phyloP scores from a whole-genome alignment of 805 yeast species.

The Pichia exigua region DNA sequence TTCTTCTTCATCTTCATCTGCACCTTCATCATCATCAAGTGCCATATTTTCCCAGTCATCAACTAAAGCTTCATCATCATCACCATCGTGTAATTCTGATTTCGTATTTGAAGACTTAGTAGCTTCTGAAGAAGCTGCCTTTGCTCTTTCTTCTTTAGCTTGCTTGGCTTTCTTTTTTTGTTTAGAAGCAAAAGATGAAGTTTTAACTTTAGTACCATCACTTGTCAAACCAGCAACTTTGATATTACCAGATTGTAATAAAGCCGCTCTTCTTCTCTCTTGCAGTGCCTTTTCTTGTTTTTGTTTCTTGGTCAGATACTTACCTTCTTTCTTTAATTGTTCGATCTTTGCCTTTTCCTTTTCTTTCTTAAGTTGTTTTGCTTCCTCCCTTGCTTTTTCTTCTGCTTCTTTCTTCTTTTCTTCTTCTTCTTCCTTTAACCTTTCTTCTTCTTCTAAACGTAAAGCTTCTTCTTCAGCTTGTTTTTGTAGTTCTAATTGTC shows the following conservation, averaged over 20 bases:
- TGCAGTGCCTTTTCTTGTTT: slow-evolving; percentile 80
- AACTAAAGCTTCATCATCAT: slow-evolving; percentile 36
- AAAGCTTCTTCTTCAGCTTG: slow-evolving; percentile 81
- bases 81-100: slow-evolving; percentile 30
- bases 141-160: slow-evolving; percentile 13
- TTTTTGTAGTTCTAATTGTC: slow-evolving; percentile 81
- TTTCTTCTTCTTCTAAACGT: slow-evolving; percentile 65
- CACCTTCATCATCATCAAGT: slow-evolving; percentile 45
- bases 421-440: slow-evolving; percentile 40
- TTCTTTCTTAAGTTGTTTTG: slow-evolving; percentile 67
- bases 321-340: slow-evolving; percentile 93
- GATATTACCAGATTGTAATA: slow-evolving; percentile 67
- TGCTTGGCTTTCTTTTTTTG: slow-evolving; percentile 42
- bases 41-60: slow-evolving; percentile 87
- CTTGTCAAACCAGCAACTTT: slow-evolving; percentile 64
- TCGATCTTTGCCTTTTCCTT: slow-evolving; percentile 81
- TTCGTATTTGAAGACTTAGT: background rate
- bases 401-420: slow-evolving; percentile 46
- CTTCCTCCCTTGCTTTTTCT: slow-evolving; percentile 57
- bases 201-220: slow-evolving; percentile 7
- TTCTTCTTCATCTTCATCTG: slow-evolving; percentile 26
- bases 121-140: background rate
- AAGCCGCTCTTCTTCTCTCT: slow-evolving; percentile 84
- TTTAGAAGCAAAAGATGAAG: slow-evolving; percentile 56
- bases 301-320: slow-evolving; percentile 87